Evolutionary conservation across 345 rosid genomes (phyloP).

Genomic region (Noccaea caerulescens): DNA sequence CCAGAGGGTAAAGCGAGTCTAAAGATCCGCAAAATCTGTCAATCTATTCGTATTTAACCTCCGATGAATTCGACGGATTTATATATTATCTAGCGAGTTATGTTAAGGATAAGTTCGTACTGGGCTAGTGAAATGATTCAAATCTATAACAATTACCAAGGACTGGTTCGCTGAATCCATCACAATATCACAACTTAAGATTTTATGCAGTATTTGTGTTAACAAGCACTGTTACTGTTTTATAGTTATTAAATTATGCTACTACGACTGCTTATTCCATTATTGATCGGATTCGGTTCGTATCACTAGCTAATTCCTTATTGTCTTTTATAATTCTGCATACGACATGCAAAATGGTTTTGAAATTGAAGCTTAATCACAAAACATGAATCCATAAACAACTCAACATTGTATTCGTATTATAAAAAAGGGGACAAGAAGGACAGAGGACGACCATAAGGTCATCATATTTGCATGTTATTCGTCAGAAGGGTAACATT

Average conservation of each 20-base stretch:
- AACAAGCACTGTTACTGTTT: background rate
- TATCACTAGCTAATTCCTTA: background rate
- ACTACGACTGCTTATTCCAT: background rate
- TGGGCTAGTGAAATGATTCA: background rate
- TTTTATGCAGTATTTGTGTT: background rate
- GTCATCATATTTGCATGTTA: conserved; percentile 44
- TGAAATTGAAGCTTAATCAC: background rate
- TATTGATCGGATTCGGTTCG: conserved; percentile 8
- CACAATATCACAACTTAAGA: background rate
- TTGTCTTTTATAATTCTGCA: background rate
- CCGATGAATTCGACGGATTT: background rate
- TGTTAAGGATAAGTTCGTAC: background rate
- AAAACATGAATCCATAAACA: conserved; percentile 19
- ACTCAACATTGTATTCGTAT: conserved; percentile 14
- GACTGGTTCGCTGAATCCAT: background rate
- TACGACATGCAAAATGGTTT: background rate
- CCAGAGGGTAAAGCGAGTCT: too few species aligned
- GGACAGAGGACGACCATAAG: conserved; percentile 43
- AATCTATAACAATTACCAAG: background rate
- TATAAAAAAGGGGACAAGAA: conserved; percentile 33
- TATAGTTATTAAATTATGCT: background rate
- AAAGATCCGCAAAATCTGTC: background rate
- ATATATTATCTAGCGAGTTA: too few species aligned
- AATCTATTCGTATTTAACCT: background rate
- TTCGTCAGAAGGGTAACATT: conserved; percentile 43